Percentiles rank a stretch among this genome's conserved stretches.
These are phyloP conservation scores for Millerago galiae DNA, from an alignment of 805 yeast species.

Conservation along the genomic window DNA sequence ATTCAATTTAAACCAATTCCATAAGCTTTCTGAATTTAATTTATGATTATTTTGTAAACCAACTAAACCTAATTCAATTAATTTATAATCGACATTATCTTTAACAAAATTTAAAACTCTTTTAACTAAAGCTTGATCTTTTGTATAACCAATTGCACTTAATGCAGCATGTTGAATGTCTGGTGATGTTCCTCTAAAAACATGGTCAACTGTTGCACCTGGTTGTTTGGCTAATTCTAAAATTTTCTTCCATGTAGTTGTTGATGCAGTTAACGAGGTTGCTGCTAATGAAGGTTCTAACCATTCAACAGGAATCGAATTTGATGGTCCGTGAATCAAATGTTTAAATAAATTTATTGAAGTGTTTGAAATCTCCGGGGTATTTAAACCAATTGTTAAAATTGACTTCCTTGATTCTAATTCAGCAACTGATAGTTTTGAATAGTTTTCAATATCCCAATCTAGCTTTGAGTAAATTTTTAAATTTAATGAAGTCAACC, in stretches of 20 bases:
- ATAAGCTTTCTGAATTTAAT: conserved; percentile 31
- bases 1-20: conserved; percentile 53
- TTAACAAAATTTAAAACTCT: conserved; percentile 52
- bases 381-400: conserved; percentile 31
- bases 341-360: conserved; percentile 40
- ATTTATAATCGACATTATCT: conserved; percentile 47
- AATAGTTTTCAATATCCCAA: conserved; percentile 34
- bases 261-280: conserved; percentile 31
- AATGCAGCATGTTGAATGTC: conserved; percentile 53
- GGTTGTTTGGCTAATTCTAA: conserved; percentile 47
- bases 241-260: conserved; percentile 54
- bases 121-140: conserved; percentile 37
- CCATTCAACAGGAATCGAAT: conserved; percentile 46
- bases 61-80: conserved; percentile 51
- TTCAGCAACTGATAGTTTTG: conserved; percentile 33
- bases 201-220: conserved; percentile 33
- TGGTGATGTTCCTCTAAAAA: conserved; percentile 17
- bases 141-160: conserved; percentile 45
- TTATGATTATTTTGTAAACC: conserved; percentile 41
- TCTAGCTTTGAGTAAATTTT: conserved; percentile 26
- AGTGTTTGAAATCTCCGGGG: conserved; percentile 22
- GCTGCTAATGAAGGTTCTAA: conserved; percentile 38
- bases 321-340: conserved; percentile 45
- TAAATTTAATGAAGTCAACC: conserved; percentile 12
- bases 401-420: conserved; percentile 37